Evolutionary conservation across 2,329 filamentous ascomycete species (phyloP).

Genomic region (Cladosporium sp.): DNA sequence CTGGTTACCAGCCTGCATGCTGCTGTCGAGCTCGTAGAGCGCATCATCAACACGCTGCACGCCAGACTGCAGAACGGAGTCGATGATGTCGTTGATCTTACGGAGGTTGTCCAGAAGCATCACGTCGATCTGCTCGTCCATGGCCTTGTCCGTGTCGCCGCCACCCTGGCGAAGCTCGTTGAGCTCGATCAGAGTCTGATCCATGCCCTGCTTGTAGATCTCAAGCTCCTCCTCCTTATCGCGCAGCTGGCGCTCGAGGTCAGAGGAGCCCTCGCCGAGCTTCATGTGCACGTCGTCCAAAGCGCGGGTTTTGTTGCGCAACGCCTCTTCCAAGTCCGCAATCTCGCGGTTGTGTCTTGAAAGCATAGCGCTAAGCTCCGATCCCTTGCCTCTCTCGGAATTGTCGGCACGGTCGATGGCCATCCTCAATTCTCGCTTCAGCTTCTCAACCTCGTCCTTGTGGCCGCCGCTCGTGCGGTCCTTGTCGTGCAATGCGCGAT

Average conservation of each 20-base stretch:
- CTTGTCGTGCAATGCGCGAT: slow-evolving; percentile 88
- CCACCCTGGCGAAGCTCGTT: slow-evolving; percentile 70
- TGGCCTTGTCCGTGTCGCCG: slow-evolving; percentile 66
- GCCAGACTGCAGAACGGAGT: slow-evolving; percentile 89
- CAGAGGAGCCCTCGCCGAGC: slow-evolving; percentile 73
- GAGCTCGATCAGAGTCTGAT: slow-evolving; percentile 88
- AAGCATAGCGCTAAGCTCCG: slow-evolving; percentile 89
- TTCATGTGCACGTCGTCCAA: slow-evolving; percentile 79
- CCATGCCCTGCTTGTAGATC: slow-evolving; percentile 97
- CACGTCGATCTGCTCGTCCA: slow-evolving; percentile 88
- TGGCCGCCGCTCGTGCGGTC: slow-evolving; percentile 81
- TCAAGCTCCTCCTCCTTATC: slow-evolving; percentile 98
- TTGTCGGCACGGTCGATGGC: slow-evolving; percentile 90
- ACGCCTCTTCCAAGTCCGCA: slow-evolving; percentile 89
- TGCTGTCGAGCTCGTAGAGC: slow-evolving; percentile 93
- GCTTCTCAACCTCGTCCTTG: slow-evolving; percentile 90
- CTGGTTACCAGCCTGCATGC: slow-evolving; percentile 98
- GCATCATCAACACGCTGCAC: slow-evolving; percentile 94
- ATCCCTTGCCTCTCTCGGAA: slow-evolving; percentile 86
- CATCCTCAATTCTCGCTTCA: slow-evolving; percentile 89
- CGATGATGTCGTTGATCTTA: slow-evolving; percentile 97
- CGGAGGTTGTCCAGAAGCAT: slow-evolving; percentile 80
- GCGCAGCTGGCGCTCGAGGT: slow-evolving; percentile 77
- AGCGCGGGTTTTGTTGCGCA: slow-evolving; percentile 79
- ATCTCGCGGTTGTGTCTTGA: slow-evolving; percentile 97